phyloP scores from a whole-genome alignment of 352 stramenopile genomes.

The Pythium dissimile region DNA sequence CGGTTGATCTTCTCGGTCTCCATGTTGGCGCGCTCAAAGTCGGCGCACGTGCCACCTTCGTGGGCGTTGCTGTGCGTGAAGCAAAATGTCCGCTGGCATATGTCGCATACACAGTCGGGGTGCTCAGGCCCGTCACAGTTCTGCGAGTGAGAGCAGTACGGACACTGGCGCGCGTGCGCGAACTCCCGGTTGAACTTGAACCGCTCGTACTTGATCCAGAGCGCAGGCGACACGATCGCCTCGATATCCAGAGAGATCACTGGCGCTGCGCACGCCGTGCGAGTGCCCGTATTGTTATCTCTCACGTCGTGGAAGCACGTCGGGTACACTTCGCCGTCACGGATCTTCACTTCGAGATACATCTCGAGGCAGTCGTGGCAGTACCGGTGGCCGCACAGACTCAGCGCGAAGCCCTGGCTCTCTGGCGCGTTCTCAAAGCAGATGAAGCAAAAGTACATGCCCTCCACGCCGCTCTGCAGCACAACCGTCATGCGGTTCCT shows the following conservation, averaged over 20 bases:
- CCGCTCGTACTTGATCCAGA: constrained; percentile 79
- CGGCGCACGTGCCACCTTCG: constrained; percentile 54
- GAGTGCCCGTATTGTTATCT: neutral
- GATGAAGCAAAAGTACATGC: constrained; percentile 76
- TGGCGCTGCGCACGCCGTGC: constrained; percentile 28
- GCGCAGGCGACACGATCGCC: constrained; percentile 36
- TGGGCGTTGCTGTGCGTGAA: constrained; percentile 88
- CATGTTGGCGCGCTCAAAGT: constrained; percentile 73
- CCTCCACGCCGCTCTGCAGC: constrained; percentile 23
- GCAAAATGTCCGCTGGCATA: constrained; percentile 68
- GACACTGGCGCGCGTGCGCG: constrained; percentile 54
- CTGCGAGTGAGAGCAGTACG: constrained; percentile 58
- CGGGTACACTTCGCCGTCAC: constrained; percentile 64
- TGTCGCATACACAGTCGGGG: constrained; percentile 47
- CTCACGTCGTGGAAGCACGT: constrained; percentile 60
- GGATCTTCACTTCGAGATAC: constrained; percentile 63
- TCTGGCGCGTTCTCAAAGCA: constrained; percentile 62
- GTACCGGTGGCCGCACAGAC: constrained; percentile 58
- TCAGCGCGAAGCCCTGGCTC: constrained; percentile 34
- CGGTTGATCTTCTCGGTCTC: constrained; percentile 80
- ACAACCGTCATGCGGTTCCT: constrained; percentile 6
- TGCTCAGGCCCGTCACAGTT: constrained; percentile 30
- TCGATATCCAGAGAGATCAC: constrained; percentile 47
- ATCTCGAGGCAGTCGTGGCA: constrained; percentile 48
- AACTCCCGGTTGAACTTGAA: constrained; percentile 87